Evolutionary conservation across 768 basidiomycete genomes (phyloP), one percentile per base, ranked within the genome.

Genomic region (Lentinus brumalis): DNA sequence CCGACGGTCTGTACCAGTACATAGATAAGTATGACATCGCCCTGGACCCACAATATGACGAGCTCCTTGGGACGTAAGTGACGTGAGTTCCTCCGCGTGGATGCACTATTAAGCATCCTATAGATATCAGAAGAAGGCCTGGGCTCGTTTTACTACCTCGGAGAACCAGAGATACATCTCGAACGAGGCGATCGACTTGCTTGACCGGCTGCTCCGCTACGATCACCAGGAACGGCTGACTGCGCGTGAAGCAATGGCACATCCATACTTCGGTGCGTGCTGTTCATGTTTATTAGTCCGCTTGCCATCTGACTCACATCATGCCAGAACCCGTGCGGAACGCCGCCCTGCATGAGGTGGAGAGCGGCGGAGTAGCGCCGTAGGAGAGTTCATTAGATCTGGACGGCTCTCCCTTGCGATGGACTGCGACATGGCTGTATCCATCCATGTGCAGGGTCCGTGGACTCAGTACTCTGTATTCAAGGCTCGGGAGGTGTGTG

Each of bases 181-280:
- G 26, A 98, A 94, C 72, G 96, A 98, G 70, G 96, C 95, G 38
- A 92, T 98, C 69, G 96, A 97, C 78, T 88, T 98, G 70, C 77
- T 98, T 62, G 96, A 98, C 77, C 95, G 95, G 76, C 83, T 98
- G 39, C 82, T 97, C 71, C 88, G 94, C 55, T 98, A 98, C 74
- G 96, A 98, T 72, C 96, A 98, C 71, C 95, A 97, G 78, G 95
- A 96, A 72, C 87, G 96, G 56, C 80, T 98, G 60, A 98, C 96
- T 7, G 96, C 96, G 53, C 86, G 87, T 63, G 96, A 98, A 74
- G 93, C 94, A 6, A 94, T 96, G 73, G 81, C 80, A 16, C 96
- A 97, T 69, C 82, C 89, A n/a, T 98, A 97, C 77, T 98, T 98
- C 70, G 91, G 92, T 92, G 67, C 61, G 78, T 66, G 21, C 56